Conservation (phyloP, 2,329 filamentous ascomycete species). For the Lecanosticta acicola region DNA sequence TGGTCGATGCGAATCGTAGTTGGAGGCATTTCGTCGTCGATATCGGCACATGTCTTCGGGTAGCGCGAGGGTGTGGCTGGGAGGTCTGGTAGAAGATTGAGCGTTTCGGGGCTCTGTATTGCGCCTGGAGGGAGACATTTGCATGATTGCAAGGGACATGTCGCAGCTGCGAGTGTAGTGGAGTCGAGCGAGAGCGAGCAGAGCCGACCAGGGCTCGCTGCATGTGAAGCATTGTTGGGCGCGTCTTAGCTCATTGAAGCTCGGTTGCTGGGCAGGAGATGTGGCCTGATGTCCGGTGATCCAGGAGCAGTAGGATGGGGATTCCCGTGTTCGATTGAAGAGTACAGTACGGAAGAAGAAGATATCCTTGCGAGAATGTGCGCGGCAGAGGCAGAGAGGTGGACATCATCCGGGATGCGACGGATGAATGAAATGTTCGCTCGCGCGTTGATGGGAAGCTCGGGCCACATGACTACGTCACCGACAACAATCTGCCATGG, state of each 20-base stretch:
- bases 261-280: neutral
- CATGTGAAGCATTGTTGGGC: conserved; percentile 16
- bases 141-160: too few relatives aligned
- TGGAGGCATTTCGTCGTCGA: conserved; percentile 15
- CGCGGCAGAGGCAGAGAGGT: too few relatives aligned
- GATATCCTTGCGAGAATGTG: too few relatives aligned
- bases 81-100: conserved; percentile 5
- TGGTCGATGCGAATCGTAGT: conserved; percentile 18
- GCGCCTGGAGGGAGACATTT: conserved; percentile 7
- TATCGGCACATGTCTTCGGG: conserved; percentile 12
- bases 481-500: too few relatives aligned
- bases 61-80: conserved; percentile 14
- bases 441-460: neutral
- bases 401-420: neutral
- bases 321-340: too few relatives aligned
- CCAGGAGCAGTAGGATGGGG: neutral
- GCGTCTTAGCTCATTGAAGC: conserved; percentile 18
- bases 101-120: conserved; percentile 6
- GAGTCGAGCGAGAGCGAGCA: conserved; percentile 17
- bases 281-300: too few relatives aligned
- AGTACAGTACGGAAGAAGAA: too few relatives aligned
- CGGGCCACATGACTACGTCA: too few relatives aligned
- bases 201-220: conserved; percentile 19
- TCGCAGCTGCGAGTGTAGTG: too few relatives aligned
- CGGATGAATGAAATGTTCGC: too few relatives aligned